These are phyloP conservation scores for Tylopilus rubrobrunneus DNA, from an alignment of 768 basidiomycete genomes.

Conservation along the genomic window DNA sequence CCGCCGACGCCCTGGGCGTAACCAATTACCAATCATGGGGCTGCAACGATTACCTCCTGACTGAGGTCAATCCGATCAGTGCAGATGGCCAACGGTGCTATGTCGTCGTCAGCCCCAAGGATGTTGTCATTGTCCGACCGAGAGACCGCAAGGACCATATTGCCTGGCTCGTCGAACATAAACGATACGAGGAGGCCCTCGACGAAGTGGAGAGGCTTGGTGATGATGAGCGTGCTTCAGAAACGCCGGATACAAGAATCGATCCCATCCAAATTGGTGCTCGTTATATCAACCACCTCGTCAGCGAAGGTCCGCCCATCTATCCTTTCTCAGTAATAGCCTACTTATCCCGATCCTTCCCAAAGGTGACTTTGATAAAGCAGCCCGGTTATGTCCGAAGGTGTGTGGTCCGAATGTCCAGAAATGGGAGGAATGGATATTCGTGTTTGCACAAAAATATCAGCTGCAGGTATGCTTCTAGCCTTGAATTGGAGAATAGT, in stretches of 20 bases:
- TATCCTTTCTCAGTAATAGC: not conserved
- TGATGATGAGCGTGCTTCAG: slow-evolving; percentile 25
- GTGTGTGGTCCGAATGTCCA: slow-evolving; percentile 77
- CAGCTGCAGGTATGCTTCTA: slow-evolving; percentile 62
- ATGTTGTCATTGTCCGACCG: slow-evolving; percentile 82
- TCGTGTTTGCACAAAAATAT: slow-evolving; percentile 77
- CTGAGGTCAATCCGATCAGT: slow-evolving; percentile 38
- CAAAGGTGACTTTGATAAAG: slow-evolving; percentile 64
- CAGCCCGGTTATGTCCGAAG: slow-evolving; percentile 78
- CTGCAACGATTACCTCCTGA: slow-evolving; percentile 87
- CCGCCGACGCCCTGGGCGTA: slow-evolving; percentile 79
- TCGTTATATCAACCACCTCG: slow-evolving; percentile 82
- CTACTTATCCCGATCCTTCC: not conserved
- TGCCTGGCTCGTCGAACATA: slow-evolving; percentile 84
- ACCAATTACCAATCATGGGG: slow-evolving; percentile 77
- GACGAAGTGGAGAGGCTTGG: slow-evolving; percentile 68
- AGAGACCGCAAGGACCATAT: slow-evolving; percentile 90
- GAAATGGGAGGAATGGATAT: slow-evolving; percentile 97
- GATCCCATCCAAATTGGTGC: slow-evolving; percentile 72
- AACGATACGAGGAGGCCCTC: slow-evolving; percentile 87
- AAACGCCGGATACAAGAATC: slow-evolving; percentile 39
- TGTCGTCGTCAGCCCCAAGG: slow-evolving; percentile 81
- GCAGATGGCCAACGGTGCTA: slow-evolving; percentile 50
- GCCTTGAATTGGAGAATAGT: not conserved
- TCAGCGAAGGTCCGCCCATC: slow-evolving; percentile 62